These are phyloP conservation scores for Xylariomycetidae sp. DNA, from an alignment of 2,329 filamentous ascomycete genomes.

Conservation along the genomic window DNA sequence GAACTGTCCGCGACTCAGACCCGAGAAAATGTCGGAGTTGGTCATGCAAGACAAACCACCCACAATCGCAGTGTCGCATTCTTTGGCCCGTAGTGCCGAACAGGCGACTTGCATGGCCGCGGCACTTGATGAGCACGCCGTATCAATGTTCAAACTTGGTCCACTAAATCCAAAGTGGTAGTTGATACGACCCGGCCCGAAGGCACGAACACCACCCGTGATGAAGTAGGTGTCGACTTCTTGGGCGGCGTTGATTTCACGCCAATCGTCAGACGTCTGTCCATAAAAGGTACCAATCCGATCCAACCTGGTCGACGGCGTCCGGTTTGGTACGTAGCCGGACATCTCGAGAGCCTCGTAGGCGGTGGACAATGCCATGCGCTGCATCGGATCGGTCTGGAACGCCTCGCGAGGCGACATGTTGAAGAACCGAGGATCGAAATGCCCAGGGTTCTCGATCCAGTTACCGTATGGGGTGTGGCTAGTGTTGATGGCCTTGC, in stretches of 20 bases:
- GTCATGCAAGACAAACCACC: constrained; percentile 75
- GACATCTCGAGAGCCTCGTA: constrained; percentile 80
- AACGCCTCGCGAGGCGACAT: constrained; percentile 78
- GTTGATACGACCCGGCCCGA: constrained; percentile 44
- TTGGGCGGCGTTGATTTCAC: constrained; percentile 67
- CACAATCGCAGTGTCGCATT: constrained; percentile 75
- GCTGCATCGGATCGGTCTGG: constrained; percentile 76
- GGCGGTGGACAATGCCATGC: constrained; percentile 67
- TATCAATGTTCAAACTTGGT: constrained; percentile 33
- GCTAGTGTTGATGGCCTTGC: constrained; percentile 69
- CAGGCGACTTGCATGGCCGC: constrained; percentile 43
- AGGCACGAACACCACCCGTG: constrained; percentile 44
- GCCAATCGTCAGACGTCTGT: constrained; percentile 71
- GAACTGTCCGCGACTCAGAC: constrained; percentile 71
- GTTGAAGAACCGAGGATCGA: constrained; percentile 82
- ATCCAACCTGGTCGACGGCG: constrained; percentile 58
- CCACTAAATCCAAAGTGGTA: constrained; percentile 36
- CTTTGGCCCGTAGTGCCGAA: constrained; percentile 65
- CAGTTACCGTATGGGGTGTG: constrained; percentile 72
- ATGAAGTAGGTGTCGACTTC: constrained; percentile 55
- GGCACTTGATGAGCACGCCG: constrained; percentile 34
- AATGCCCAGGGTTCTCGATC: constrained; percentile 68
- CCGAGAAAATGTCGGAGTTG: constrained; percentile 74
- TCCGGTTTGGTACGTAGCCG: constrained; percentile 68
- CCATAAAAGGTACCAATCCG: constrained; percentile 69